phyloP scores from a whole-genome alignment of 306 rosid species.

The Rosa rugosa region DNA sequence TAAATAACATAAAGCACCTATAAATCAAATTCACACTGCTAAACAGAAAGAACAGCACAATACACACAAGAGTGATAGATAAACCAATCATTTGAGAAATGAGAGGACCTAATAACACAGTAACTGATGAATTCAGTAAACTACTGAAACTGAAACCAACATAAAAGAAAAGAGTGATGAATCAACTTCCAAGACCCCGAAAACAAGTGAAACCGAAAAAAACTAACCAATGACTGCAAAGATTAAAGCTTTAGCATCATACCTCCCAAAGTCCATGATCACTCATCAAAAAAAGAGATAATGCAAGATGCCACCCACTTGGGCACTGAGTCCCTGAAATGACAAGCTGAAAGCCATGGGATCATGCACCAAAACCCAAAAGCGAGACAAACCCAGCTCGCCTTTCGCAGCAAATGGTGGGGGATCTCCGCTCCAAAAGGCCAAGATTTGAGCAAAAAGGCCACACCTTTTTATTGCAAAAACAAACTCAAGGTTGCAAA shows the following conservation, averaged over 20 bases:
- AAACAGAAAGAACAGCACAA: not conserved
- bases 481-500: slow-evolving; percentile 17
- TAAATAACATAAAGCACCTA: not conserved
- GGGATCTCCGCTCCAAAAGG: slow-evolving; percentile 53
- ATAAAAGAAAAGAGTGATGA: not conserved
- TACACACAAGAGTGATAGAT: not conserved
- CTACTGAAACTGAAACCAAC: slow-evolving; percentile 25
- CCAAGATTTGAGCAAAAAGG: slow-evolving; percentile 30
- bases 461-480: slow-evolving; percentile 16
- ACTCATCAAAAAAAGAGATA: slow-evolving; percentile 43
- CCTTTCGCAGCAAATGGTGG: too few species aligned
- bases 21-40: not conserved
- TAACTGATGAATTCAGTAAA: slow-evolving; percentile 24
- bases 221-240: slow-evolving; percentile 6
- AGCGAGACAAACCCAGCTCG: not conserved
- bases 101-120: not conserved
- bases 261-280: slow-evolving; percentile 44
- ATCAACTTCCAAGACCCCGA: not conserved
- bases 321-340: slow-evolving; percentile 39
- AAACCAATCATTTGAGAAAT: not conserved
- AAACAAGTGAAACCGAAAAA: not conserved
- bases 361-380: slow-evolving; percentile 36
- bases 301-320: slow-evolving; percentile 46
- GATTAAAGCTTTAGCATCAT: slow-evolving; percentile 13
- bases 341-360: slow-evolving; percentile 40